A percentile compares a stretch with the other conserved stretches of the same genome.
Conservation (phyloP, 192 early-diverging fungal genomes). For the Linnemannia elongata region DNA sequence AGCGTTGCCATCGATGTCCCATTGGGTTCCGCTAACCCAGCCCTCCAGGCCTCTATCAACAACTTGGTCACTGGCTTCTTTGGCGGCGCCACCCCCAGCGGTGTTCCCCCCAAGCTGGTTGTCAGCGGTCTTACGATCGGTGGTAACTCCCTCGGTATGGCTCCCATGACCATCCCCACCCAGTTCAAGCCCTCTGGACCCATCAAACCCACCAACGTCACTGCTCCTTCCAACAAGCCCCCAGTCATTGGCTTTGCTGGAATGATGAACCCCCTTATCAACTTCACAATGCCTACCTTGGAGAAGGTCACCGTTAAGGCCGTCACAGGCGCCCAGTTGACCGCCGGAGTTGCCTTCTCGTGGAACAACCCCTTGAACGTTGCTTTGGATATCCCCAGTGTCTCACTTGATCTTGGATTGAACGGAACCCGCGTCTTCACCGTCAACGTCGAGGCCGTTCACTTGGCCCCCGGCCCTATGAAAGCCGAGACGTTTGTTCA, state of each 20-base stretch:
- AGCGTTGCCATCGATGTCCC: slow-evolving; percentile 44
- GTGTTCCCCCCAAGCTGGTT: slow-evolving; percentile 32
- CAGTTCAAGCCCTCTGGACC: slow-evolving; percentile 24
- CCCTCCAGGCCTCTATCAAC: slow-evolving; percentile 31
- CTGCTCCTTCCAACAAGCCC: slow-evolving; percentile 10
- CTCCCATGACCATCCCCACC: slow-evolving; percentile 34
- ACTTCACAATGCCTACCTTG: slow-evolving; percentile 37
- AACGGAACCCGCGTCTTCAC: slow-evolving; percentile 46
- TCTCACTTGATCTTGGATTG: slow-evolving; percentile 44
- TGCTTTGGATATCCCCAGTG: slow-evolving; percentile 39
- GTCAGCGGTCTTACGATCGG: slow-evolving; percentile 10
- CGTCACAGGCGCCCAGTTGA: slow-evolving; percentile 37
- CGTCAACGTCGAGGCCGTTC: slow-evolving; percentile 24
- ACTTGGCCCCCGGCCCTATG: slow-evolving; percentile 41
- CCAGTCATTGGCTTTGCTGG: slow-evolving; percentile 42
- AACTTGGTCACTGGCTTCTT: slow-evolving; percentile 42
- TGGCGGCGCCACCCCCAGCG: slow-evolving; percentile 42
- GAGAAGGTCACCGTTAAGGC: slow-evolving; percentile 48
- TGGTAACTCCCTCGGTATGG: slow-evolving; percentile 33
- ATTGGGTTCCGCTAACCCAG: slow-evolving; percentile 30
- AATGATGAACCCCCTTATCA: slow-evolving; percentile 30
- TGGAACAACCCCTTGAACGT: slow-evolving; percentile 53
- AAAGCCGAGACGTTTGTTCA: slow-evolving; percentile 36
- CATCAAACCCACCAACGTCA: slow-evolving; percentile 28
- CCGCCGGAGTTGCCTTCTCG: slow-evolving; percentile 46